These are phyloP conservation scores for Scutellaria baicalensis DNA, from an alignment of 257 asterid genomes.

Conservation along the genomic window DNA sequence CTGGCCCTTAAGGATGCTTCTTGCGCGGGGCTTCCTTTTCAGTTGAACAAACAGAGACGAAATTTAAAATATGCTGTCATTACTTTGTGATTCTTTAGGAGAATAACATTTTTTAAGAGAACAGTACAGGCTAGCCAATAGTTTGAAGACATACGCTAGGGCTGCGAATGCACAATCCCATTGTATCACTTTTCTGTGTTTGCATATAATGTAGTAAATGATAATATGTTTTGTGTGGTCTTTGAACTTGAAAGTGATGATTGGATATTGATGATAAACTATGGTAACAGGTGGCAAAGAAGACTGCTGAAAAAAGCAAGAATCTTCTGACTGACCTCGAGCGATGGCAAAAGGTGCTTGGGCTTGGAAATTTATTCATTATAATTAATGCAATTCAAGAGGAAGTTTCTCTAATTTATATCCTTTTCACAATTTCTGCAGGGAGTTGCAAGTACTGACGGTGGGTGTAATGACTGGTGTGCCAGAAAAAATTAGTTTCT, in stretches of 20 bases:
- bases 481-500: neutral
- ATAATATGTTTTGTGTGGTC: neutral
- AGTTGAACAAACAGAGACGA: neutral
- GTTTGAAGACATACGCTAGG: neutral
- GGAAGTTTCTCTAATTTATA: slow-evolving; percentile 16
- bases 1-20: neutral
- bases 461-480: slow-evolving; percentile 28
- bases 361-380: neutral
- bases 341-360: slow-evolving; percentile 85
- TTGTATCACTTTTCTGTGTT: neutral
- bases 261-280: neutral
- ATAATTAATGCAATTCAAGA: neutral
- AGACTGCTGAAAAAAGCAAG: slow-evolving; percentile 91
- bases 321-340: slow-evolving; percentile 77
- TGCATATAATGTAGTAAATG: neutral
- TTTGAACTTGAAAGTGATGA: neutral
- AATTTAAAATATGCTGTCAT: neutral
- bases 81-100: neutral
- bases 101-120: neutral
- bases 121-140: neutral
- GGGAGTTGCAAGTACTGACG: slow-evolving; percentile 97
- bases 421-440: slow-evolving; percentile 33
- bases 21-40: neutral
- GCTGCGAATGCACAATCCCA: neutral
- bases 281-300: slow-evolving; percentile 75